A percentile compares a stretch with the other conserved stretches of the same genome.
phyloP scores from a whole-genome alignment of 768 basidiomycete genomes.

The Agrocybe pediades region DNA sequence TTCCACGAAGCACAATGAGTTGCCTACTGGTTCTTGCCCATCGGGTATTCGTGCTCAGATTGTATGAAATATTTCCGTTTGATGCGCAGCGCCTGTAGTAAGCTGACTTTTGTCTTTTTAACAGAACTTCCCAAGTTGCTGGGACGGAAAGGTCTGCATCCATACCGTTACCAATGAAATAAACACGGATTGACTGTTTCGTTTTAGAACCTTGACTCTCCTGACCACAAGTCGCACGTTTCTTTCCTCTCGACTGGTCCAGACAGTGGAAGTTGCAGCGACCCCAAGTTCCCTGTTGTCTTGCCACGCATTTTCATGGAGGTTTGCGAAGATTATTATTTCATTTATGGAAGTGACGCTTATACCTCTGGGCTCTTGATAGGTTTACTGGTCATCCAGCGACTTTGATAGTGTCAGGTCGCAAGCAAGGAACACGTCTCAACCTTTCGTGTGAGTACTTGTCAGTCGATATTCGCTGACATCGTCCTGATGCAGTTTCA shows the following conservation, averaged over 20 bases:
- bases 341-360: neutral
- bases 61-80: slow-evolving; percentile 28
- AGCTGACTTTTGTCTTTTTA: neutral
- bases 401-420: slow-evolving; percentile 34
- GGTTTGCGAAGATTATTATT: slow-evolving; percentile 25
- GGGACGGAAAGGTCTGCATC: slow-evolving; percentile 50
- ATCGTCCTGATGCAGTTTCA: neutral
- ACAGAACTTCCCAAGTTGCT: slow-evolving; percentile 56
- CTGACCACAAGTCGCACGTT: slow-evolving; percentile 55
- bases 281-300: slow-evolving; percentile 45
- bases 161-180: neutral
- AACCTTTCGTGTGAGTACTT: slow-evolving; percentile 52
- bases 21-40: slow-evolving; percentile 43
- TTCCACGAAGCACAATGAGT: slow-evolving; percentile 36
- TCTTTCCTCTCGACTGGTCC: slow-evolving; percentile 47
- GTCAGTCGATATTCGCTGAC: neutral
- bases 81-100: neutral
- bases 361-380: too few species aligned
- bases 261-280: slow-evolving; percentile 49
- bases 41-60: slow-evolving; percentile 52
- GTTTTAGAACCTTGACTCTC: slow-evolving; percentile 44
- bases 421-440: slow-evolving; percentile 46
- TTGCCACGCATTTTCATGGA: slow-evolving; percentile 55
- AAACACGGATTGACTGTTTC: neutral
- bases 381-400: slow-evolving; percentile 48